Base-by-base conservation (phyloP, 2,329 filamentous ascomycete genomes). In the Rhynchosporium agropyri region DNA sequence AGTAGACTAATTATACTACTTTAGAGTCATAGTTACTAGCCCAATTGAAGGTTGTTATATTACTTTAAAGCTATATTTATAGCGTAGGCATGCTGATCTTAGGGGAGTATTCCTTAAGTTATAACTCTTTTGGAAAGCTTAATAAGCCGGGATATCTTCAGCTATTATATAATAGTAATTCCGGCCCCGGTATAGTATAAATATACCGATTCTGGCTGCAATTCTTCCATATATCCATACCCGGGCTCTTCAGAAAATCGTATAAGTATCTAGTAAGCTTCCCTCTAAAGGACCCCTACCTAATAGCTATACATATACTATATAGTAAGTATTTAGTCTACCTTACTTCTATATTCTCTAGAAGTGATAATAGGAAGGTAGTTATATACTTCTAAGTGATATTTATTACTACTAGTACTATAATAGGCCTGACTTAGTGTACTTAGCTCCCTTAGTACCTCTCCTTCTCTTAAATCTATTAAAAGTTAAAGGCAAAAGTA, bases 241-340 rank as follows among this genome's bases (percentile, higher is more conserved):
- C 48, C 29, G 12, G 28, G 48, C 29, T 5, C 29, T 50, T n/a
- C 8, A 9, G 28, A 50, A 3, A 33, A 50, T 50, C 7, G 12
- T 26, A 12, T 4, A 50, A 8, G 29, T 33, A 26, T 5, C 2
- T 3, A 33, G 29, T 8, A 50, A 50, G 28, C 29, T 50, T 5
- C 10, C 12, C 3, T 31, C 7, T 8, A 4, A 50, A 50, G 48
- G 28, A 3, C 29, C 10, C 3, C 29, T 4, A 29, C 10, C 13
- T 31, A 33, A 50, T 50, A 50, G 48, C 29, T 50, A 3, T 50
- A 50, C 10, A 33, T 50, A 3, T 50, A 50, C 10, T 33, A 50
- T 8, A 33, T 15, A 50, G 33, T 6, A 50, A 33, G 48, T 26
- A 15, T 50, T 50, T 50, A 9, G 10, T 50, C n/a, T 50, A 13